Conservation (phyloP, 2,329 filamentous ascomycete species). For the Neophaeococcomyces mojaviensis region DNA sequence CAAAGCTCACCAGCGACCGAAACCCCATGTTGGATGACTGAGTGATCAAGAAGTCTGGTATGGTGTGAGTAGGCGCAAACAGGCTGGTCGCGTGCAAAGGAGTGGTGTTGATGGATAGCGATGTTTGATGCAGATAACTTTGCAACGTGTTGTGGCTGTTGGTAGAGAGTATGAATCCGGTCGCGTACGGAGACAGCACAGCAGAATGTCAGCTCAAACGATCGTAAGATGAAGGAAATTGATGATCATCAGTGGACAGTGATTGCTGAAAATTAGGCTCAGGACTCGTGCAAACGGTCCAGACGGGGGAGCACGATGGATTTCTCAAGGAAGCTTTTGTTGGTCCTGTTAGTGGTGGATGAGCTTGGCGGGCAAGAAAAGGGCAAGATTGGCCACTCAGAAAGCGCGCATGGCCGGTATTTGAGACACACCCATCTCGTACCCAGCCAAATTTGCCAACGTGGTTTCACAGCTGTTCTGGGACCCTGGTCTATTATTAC, state of each 20-base stretch:
- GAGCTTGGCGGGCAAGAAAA: background rate
- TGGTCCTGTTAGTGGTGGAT: background rate
- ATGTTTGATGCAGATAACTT: too few species aligned
- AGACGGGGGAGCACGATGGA: background rate
- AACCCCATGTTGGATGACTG: constrained; percentile 23
- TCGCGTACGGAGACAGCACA: background rate
- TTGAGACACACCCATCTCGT: constrained; percentile 8
- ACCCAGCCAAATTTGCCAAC: background rate
- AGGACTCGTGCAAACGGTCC: background rate
- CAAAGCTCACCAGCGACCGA: constrained; percentile 44
- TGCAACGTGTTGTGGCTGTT: constrained; percentile 12
- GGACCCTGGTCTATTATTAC: background rate
- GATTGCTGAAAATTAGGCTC: background rate
- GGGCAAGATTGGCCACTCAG: background rate
- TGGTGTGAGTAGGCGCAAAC: background rate
- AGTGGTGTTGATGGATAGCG: too few species aligned
- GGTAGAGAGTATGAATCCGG: too few species aligned
- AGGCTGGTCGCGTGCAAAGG: too few species aligned
- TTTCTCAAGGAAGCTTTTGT: constrained; percentile 6
- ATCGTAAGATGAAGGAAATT: constrained; percentile 2
- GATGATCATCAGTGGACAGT: background rate
- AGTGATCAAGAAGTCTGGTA: too few species aligned
- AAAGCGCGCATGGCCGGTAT: background rate
- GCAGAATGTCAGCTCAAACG: background rate
- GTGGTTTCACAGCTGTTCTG: constrained; percentile 1